phyloP scores from a whole-genome alignment of 805 yeast genomes.

The Sugiyamaella americana region DNA sequence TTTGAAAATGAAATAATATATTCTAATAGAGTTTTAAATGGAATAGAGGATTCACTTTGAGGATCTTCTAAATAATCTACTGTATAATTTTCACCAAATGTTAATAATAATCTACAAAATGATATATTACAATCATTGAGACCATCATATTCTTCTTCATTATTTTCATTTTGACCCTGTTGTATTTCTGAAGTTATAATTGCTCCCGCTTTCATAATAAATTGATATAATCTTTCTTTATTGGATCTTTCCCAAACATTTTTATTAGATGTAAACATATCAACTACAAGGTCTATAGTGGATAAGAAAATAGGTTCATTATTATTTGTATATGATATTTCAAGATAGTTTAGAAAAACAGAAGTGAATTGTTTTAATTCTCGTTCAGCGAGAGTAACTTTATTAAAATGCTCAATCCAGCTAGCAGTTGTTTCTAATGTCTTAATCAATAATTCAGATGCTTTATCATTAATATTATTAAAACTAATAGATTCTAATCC shows the following conservation, averaged over 20 bases:
- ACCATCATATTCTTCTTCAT: constrained; percentile 13
- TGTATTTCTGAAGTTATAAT: not conserved
- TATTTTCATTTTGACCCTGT: constrained; percentile 1
- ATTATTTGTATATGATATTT: not conserved
- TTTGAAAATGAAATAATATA: constrained; percentile 15
- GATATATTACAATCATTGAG: constrained; percentile 1
- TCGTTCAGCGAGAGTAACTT: not conserved
- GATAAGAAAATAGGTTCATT: constrained; percentile 7
- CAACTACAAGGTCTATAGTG: constrained; percentile 14
- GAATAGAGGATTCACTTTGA: not conserved
- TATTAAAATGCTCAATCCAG: not conserved
- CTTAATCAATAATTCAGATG: not conserved
- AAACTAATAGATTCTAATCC: not conserved
- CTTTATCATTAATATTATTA: not conserved
- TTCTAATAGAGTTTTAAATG: constrained; percentile 5
- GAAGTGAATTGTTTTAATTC: not conserved
- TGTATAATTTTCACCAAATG: constrained; percentile 5
- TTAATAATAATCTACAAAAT: constrained; percentile 12
- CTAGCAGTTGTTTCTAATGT: not conserved
- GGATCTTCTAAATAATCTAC: constrained; percentile 7
- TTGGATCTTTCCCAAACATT: constrained; percentile 16
- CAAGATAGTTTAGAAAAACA: not conserved
- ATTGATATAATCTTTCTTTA: constrained; percentile 8
- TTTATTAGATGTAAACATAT: constrained; percentile 6
- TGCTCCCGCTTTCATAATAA: not conserved